These are phyloP conservation scores for Raffaelea arxii DNA, from an alignment of 2,329 filamentous ascomycete genomes.

Conservation along the genomic window DNA sequence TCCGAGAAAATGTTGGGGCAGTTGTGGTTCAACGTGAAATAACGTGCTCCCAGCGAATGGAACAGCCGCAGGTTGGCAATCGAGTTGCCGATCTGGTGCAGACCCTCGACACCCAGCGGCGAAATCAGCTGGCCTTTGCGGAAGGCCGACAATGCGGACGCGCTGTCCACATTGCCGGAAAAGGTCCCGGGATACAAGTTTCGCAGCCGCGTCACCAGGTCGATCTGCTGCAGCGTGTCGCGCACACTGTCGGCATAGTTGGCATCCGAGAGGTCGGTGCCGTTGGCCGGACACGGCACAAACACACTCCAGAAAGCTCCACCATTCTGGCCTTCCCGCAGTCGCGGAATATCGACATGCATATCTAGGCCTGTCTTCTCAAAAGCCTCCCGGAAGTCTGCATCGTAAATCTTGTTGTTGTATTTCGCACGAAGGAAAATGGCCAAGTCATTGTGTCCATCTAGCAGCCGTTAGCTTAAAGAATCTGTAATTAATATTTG, in stretches of 20 bases:
- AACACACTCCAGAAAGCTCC: slow-evolving; percentile 94
- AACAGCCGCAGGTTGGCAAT: slow-evolving; percentile 66
- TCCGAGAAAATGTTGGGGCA: slow-evolving; percentile 89
- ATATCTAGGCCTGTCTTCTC: slow-evolving; percentile 55
- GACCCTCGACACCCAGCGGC: slow-evolving; percentile 71
- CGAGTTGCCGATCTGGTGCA: slow-evolving; percentile 90
- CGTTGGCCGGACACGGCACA: slow-evolving; percentile 63
- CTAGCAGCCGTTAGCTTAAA: too few species aligned
- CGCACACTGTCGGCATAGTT: slow-evolving; percentile 57
- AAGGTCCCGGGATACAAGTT: slow-evolving; percentile 58
- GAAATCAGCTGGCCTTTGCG: slow-evolving; percentile 56
- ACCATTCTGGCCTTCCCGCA: slow-evolving; percentile 61
- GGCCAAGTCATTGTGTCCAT: slow-evolving; percentile 84
- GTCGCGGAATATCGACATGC: slow-evolving; percentile 72
- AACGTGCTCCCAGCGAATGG: slow-evolving; percentile 70
- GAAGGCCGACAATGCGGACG: slow-evolving; percentile 53
- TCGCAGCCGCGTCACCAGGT: slow-evolving; percentile 57
- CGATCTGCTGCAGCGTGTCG: slow-evolving; percentile 62
- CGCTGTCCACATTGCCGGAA: slow-evolving; percentile 50
- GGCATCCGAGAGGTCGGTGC: slow-evolving; percentile 61
- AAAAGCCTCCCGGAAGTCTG: slow-evolving; percentile 66
- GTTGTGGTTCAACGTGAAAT: slow-evolving; percentile 85
- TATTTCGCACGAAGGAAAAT: slow-evolving; percentile 58
- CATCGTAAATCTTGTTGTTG: slow-evolving; percentile 67
- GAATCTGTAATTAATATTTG: too few species aligned